Evolutionary conservation across 2,329 filamentous ascomycete species (phyloP).

Genomic region (Fusarium sp.): DNA sequence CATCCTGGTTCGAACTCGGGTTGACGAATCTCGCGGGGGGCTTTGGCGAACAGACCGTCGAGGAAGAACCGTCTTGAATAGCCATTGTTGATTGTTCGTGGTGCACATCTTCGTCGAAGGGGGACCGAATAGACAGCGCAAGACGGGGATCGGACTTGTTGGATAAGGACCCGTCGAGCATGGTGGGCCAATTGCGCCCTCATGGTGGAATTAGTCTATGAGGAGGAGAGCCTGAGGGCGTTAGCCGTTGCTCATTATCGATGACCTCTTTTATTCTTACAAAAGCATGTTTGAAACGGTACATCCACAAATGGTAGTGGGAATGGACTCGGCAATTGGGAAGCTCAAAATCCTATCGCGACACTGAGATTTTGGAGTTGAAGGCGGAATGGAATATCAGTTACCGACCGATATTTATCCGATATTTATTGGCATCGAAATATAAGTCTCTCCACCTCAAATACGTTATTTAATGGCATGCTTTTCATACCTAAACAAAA

Average conservation of each 20-base stretch:
- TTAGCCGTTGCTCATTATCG: slow-evolving; percentile 4
- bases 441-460: not conserved
- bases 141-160: slow-evolving; percentile 47
- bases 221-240: slow-evolving; percentile 28
- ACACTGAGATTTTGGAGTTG: slow-evolving; percentile 39
- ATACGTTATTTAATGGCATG: not conserved
- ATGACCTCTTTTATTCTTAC: slow-evolving; percentile 8
- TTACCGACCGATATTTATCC: slow-evolving; percentile 41
- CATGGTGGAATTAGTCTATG: slow-evolving; percentile 50
- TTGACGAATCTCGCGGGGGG: slow-evolving; percentile 67
- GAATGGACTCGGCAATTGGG: slow-evolving; percentile 25
- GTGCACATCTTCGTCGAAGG: slow-evolving; percentile 41
- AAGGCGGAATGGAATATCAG: slow-evolving; percentile 1
- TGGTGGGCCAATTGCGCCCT: slow-evolving; percentile 57
- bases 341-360: slow-evolving; percentile 36
- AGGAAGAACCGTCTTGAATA: slow-evolving; percentile 62
- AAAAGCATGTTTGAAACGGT: slow-evolving; percentile 40
- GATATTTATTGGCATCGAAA: not conserved
- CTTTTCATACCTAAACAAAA: not conserved
- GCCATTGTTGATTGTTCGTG: slow-evolving; percentile 35
- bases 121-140: slow-evolving; percentile 47
- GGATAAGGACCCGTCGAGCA: slow-evolving; percentile 53
- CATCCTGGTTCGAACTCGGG: slow-evolving; percentile 76
- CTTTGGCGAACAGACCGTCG: slow-evolving; percentile 65
- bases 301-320: slow-evolving; percentile 18